Conservation (phyloP, 2,329 filamentous ascomycete genomes). For the Pyrenophora teres region DNA sequence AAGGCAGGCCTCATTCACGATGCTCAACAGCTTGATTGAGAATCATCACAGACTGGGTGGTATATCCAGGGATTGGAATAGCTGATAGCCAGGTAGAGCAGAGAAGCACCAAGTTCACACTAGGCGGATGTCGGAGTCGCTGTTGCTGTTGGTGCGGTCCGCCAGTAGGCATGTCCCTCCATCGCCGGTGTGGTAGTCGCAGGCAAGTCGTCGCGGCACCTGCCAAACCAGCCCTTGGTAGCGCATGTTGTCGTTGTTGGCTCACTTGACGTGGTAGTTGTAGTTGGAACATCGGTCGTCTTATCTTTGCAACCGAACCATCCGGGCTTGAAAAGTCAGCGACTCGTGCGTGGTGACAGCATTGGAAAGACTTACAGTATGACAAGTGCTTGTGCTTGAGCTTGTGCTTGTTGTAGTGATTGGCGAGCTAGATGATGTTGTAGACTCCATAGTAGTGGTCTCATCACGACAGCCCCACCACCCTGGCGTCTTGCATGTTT, state of each 20-base stretch:
- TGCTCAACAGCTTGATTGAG: no score
- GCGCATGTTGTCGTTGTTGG: conserved; percentile 39
- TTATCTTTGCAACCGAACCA: conserved; percentile 47
- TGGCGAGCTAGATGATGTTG: conserved; percentile 27
- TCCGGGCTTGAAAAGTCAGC: conserved; percentile 33
- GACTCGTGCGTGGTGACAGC: background rate
- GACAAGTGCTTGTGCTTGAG: conserved; percentile 36
- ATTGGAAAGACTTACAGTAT: conserved; percentile 31
- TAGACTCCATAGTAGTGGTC: conserved; percentile 33
- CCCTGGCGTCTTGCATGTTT: conserved; percentile 45
- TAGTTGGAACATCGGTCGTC: conserved; percentile 23
- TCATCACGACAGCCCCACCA: conserved; percentile 47
- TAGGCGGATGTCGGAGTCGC: no score
- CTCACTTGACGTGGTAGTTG: conserved; percentile 26
- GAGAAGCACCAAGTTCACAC: no score
- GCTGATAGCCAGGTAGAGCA: no score
- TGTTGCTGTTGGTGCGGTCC: conserved; percentile 28
- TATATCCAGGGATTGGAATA: no score
- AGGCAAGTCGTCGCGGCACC: conserved; percentile 34
- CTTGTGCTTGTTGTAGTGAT: conserved; percentile 33
- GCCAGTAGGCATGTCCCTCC: conserved; percentile 34
- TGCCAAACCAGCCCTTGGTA: conserved; percentile 45
- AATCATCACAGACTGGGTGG: no score
- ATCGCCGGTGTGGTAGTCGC: conserved; percentile 34
- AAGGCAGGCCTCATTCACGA: no score